Conservation (phyloP, 2,329 filamentous ascomycete genomes). For the Lasiodiplodia sp. region DNA sequence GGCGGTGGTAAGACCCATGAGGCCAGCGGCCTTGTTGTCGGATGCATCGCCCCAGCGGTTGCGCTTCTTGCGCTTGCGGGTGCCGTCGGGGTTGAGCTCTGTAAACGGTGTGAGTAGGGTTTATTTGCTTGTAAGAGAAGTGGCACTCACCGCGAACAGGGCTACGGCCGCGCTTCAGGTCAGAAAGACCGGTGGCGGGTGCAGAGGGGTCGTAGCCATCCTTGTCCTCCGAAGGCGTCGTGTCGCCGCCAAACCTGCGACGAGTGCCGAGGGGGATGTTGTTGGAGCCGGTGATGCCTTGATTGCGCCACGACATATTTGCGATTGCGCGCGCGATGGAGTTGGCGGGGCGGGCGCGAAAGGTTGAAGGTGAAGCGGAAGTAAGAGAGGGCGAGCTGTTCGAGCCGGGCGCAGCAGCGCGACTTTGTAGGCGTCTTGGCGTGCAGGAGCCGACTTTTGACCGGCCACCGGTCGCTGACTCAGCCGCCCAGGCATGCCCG, state of each 20-base stretch:
- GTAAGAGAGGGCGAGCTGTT: slow-evolving; percentile 1
- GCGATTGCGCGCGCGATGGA: slow-evolving; percentile 12
- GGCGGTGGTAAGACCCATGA: slow-evolving; percentile 96
- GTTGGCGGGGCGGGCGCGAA: slow-evolving; percentile 5
- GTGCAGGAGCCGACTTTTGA: slow-evolving; percentile 6
- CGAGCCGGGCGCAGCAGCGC: neutral
- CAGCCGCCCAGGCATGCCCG: neutral
- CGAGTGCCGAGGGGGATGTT: slow-evolving; percentile 92
- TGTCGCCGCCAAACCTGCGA: slow-evolving; percentile 72
- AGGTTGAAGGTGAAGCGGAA: neutral
- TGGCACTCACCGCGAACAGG: slow-evolving; percentile 67
- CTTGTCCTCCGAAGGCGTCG: slow-evolving; percentile 36
- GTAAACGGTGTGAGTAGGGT: slow-evolving; percentile 13
- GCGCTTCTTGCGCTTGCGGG: slow-evolving; percentile 93
- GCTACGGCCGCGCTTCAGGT: slow-evolving; percentile 88
- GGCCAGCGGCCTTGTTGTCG: slow-evolving; percentile 97
- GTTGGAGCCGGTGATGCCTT: slow-evolving; percentile 95
- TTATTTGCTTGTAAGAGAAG: neutral
- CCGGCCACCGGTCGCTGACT: slow-evolving; percentile 2
- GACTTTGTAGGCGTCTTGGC: slow-evolving; percentile 17
- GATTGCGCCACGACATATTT: slow-evolving; percentile 69
- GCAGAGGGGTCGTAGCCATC: slow-evolving; percentile 56
- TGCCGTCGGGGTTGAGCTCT: slow-evolving; percentile 68
- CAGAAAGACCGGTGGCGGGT: slow-evolving; percentile 54
- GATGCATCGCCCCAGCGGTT: slow-evolving; percentile 98